These are phyloP conservation scores for Mucor plumbeus DNA, from an alignment of 371 early-diverging fungal genomes.

Conservation along the genomic window DNA sequence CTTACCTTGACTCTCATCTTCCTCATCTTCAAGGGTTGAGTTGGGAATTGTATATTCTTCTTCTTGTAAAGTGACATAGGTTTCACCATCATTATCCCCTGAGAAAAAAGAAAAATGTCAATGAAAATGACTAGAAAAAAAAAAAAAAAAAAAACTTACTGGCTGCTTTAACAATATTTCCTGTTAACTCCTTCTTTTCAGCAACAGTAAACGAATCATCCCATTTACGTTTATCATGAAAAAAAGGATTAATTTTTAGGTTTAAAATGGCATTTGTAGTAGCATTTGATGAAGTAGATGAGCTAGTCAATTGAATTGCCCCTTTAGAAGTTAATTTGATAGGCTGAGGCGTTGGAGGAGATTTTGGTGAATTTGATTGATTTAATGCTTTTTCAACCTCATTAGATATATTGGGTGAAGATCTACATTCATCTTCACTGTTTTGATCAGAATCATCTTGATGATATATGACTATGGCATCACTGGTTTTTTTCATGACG, in stretches of 20 bases:
- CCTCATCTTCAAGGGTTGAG: slow-evolving; percentile 8
- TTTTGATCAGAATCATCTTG: slow-evolving; percentile 6
- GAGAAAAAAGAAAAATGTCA: not conserved
- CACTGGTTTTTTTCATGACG: slow-evolving; percentile 24
- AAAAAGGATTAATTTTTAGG: slow-evolving; percentile 16
- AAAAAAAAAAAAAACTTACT: slow-evolving; percentile 18
- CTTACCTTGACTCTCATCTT: slow-evolving; percentile 28
- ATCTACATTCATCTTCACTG: not conserved
- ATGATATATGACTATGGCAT: slow-evolving; percentile 11
- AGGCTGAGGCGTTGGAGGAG: not conserved
- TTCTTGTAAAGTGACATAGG: slow-evolving; percentile 29
- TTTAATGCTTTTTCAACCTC: slow-evolving; percentile 1
- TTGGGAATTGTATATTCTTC: slow-evolving; percentile 22
- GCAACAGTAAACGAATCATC: slow-evolving; percentile 32
- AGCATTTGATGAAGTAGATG: not conserved
- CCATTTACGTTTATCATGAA: slow-evolving; percentile 38
- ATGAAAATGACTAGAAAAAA: not conserved
- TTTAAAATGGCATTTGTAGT: slow-evolving; percentile 17
- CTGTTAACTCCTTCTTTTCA: slow-evolving; percentile 30
- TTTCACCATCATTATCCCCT: slow-evolving; percentile 35
- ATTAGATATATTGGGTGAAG: not conserved
- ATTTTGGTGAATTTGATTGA: not conserved
- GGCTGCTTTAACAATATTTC: slow-evolving; percentile 41
- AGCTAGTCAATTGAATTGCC: slow-evolving; percentile 16
- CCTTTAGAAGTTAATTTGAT: slow-evolving; percentile 7